Base-by-base conservation (phyloP, 495 filamentous ascomycete species). In the Penicillium pancosmium region DNA sequence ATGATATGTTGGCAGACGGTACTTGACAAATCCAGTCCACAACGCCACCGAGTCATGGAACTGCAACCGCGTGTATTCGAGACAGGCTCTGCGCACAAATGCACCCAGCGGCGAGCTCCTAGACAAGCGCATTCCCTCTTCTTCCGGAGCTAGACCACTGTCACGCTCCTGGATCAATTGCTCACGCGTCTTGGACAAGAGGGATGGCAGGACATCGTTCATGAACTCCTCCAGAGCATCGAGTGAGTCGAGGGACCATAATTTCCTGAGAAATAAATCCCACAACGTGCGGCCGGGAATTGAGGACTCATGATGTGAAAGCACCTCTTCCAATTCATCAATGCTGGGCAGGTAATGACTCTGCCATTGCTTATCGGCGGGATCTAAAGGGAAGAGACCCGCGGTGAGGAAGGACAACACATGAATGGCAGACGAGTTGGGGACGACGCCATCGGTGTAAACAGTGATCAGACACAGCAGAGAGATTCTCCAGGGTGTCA, bases 231-330 rank as follows among this genome's bases (percentile, higher is more conserved):
- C 86, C 15, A 96, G 73, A 0, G 86, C 86, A 76, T 96, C 84
- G 15, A 93, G 80, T 41, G 85, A 92, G 68, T 94, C 85, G 41
- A 98, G 84, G 1, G 80, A 80, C 93, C 94, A 98, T 35, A 98
- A 71, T 62, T 89, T 91, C 54, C 87, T 84, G 7, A 97, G 78
- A 52, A 97, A 88, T 16, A 90, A 68, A 72, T 98, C 93, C 88
- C 92, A 94, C 12, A 96, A 70, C 18, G 82, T 86, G 33, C 90
- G 85, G 12, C 93, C 93, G 4, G 91, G 91, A 3, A 91, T 79
- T 8, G 81, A 85, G 13, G 90, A 88, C 18, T 77, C 75, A 61
- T 87, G 83, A 8, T 73, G 66, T n/a, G 72, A 74, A 5, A 91
- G 82, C 7, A 86, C 75, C 53, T 80, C 73, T 68, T 92, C 87